Percentiles rank a stretch among this genome's conserved stretches.
Evolutionary conservation across 805 yeast species (phyloP).

Genomic region (Candida broadrunensis): DNA sequence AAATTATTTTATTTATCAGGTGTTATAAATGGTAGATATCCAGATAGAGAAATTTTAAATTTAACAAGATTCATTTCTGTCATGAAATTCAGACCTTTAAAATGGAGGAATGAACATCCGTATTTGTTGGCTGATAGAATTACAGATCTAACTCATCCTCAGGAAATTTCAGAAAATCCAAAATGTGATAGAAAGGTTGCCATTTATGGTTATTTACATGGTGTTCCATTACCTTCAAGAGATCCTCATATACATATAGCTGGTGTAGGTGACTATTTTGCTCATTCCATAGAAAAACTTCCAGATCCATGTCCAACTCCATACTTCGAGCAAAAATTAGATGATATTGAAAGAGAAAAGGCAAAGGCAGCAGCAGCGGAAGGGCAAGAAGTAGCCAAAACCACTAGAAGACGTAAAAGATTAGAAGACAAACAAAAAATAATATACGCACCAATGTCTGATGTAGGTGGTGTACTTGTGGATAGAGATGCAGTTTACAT

Average conservation of each 20-base stretch:
- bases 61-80: conserved; percentile 90
- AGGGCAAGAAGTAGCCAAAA: conserved; percentile 52
- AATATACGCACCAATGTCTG: conserved; percentile 98
- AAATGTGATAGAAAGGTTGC: conserved; percentile 89
- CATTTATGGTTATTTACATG: conserved; percentile 90
- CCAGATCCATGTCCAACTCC: conserved; percentile 99
- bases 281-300: conserved; percentile 74
- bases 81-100: conserved; percentile 98
- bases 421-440: conserved; percentile 91
- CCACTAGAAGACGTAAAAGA: conserved; percentile 73
- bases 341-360: conserved; percentile 74
- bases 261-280: conserved; percentile 88
- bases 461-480: conserved; percentile 96
- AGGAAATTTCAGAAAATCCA: conserved; percentile 68
- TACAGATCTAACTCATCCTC: conserved; percentile 93
- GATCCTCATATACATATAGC: conserved; percentile 87
- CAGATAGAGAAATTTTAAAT: conserved; percentile 92
- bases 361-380: conserved; percentile 62
- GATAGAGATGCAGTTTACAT: conserved; percentile 98
- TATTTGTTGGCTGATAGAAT: conserved; percentile 87
- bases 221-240: conserved; percentile 72
- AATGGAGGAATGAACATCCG: conserved; percentile 99
- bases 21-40: conserved; percentile 94
- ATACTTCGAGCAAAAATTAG: conserved; percentile 78
- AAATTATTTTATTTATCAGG: conserved; percentile 92